Percentiles rank a stretch among this genome's conserved stretches.
These are phyloP conservation scores for Lipomyces kockii DNA, from an alignment of 805 yeast genomes.

Conservation along the genomic window DNA sequence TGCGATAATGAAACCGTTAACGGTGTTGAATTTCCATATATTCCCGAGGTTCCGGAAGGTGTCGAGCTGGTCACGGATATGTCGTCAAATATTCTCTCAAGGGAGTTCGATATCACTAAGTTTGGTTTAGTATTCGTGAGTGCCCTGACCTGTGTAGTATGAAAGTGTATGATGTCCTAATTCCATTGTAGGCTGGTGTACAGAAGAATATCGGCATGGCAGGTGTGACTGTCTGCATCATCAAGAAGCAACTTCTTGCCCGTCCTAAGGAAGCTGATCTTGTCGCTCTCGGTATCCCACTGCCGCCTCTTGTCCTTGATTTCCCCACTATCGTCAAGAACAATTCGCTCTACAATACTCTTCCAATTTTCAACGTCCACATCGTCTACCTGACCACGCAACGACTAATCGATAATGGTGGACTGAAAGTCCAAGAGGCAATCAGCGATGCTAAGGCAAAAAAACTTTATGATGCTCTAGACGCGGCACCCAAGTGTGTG, in stretches of 20 bases:
- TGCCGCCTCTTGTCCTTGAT: constrained; percentile 87
- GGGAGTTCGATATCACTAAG: constrained; percentile 76
- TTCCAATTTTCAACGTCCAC: constrained; percentile 90
- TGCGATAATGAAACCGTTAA: constrained; percentile 98
- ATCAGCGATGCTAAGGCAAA: constrained; percentile 66
- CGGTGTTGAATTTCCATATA: constrained; percentile 81
- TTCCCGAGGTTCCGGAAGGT: constrained; percentile 61
- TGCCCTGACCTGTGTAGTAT: neutral
- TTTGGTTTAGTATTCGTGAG: constrained; percentile 75
- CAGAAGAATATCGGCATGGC: constrained; percentile 98
- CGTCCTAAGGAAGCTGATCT: constrained; percentile 64
- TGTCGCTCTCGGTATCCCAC: constrained; percentile 64
- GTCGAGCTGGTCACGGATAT: constrained; percentile 90
- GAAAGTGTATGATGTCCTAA: neutral
- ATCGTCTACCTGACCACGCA: constrained; percentile 79
- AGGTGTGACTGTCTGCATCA: constrained; percentile 89
- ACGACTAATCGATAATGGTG: constrained; percentile 69
- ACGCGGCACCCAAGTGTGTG: constrained; percentile 60
- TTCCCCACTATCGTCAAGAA: constrained; percentile 84
- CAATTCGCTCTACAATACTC: constrained; percentile 93
- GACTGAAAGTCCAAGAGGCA: constrained; percentile 64
- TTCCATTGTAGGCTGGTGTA: constrained; percentile 72
- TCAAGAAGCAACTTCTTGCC: constrained; percentile 77
- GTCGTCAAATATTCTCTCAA: constrained; percentile 90
- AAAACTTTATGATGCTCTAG: constrained; percentile 67